These are phyloP conservation scores for Rhinocladiella mackenziei DNA, from an alignment of 2,329 filamentous ascomycete species.

Conservation along the genomic window DNA sequence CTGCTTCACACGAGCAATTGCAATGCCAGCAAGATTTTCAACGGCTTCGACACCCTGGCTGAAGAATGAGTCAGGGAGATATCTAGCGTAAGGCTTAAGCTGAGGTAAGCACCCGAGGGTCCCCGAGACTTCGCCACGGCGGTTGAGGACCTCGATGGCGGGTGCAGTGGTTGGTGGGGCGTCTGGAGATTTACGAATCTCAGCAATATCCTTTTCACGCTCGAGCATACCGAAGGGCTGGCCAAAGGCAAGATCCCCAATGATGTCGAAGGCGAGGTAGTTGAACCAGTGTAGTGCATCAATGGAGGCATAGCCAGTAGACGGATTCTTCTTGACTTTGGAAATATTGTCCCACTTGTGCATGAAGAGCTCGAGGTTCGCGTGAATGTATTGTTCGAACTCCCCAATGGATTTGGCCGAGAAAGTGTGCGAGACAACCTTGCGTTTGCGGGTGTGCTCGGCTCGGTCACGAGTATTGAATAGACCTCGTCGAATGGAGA, in stretches of 20 bases:
- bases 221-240: constrained; percentile 79
- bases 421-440: constrained; percentile 84
- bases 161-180: constrained; percentile 64
- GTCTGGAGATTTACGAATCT: constrained; percentile 61
- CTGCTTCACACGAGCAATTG: constrained; percentile 72
- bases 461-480: constrained; percentile 83
- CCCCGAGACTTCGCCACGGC: constrained; percentile 78
- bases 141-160: constrained; percentile 83
- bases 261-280: constrained; percentile 59
- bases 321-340: constrained; percentile 40
- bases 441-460: constrained; percentile 84
- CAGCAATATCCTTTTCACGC: constrained; percentile 70
- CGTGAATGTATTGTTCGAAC: constrained; percentile 84
- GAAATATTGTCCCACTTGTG: constrained; percentile 66
- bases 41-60: constrained; percentile 68
- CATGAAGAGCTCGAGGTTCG: constrained; percentile 71
- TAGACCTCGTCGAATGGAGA: constrained; percentile 76
- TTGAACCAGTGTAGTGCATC: constrained; percentile 81
- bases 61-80: constrained; percentile 80
- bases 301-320: constrained; percentile 57
- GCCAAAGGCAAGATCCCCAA: constrained; percentile 64
- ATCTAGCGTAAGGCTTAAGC: constrained; percentile 75
- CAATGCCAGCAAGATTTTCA: constrained; percentile 78
- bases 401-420: constrained; percentile 73
- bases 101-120: constrained; percentile 70